These are phyloP conservation scores for Trypanosoma cruzi DNA, from an alignment of 208 protist species.

Conservation along the genomic window DNA sequence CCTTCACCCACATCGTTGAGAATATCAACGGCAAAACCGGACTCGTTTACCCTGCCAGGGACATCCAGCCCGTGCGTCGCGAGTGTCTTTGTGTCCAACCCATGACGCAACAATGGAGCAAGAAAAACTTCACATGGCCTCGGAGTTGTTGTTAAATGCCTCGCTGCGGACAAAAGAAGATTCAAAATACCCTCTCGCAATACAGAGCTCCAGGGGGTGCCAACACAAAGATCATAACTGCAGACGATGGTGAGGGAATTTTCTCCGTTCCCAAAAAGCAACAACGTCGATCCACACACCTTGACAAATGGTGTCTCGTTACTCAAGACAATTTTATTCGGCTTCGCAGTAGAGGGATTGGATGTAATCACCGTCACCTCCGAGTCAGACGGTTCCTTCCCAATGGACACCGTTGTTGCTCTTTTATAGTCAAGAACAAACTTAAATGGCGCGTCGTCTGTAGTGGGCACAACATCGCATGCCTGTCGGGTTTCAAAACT, in stretches of 20 bases:
- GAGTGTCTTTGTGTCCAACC: constrained; percentile 58
- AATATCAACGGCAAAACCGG: constrained; percentile 48
- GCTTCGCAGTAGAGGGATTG: constrained; percentile 27
- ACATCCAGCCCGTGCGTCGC: constrained; percentile 50
- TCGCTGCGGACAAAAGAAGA: constrained; percentile 47
- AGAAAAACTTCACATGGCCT: constrained; percentile 35
- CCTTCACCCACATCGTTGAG: constrained; percentile 61
- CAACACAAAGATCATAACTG: constrained; percentile 67
- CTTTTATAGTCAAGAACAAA: constrained; percentile 61
- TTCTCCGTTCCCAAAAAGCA: constrained; percentile 72
- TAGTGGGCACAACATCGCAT: constrained; percentile 68
- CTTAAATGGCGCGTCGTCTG: constrained; percentile 45
- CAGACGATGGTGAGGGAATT: constrained; percentile 72
- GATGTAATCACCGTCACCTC: constrained; percentile 45
- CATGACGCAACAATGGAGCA: constrained; percentile 62
- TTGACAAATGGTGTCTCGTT: constrained; percentile 48
- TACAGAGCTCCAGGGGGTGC: constrained; percentile 38
- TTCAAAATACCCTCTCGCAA: constrained; percentile 53
- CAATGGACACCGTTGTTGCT: constrained; percentile 54
- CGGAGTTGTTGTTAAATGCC: constrained; percentile 42
- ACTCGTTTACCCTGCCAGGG: constrained; percentile 28
- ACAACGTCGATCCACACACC: constrained; percentile 51
- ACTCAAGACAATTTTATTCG: constrained; percentile 44
- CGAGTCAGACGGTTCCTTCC: constrained; percentile 42
- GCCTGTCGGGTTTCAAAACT: constrained; percentile 73